Evolutionary conservation across 2,329 filamentous ascomycete genomes (phyloP), one percentile per base, ranked within the genome.

Genomic region (Cadophora malorum): DNA sequence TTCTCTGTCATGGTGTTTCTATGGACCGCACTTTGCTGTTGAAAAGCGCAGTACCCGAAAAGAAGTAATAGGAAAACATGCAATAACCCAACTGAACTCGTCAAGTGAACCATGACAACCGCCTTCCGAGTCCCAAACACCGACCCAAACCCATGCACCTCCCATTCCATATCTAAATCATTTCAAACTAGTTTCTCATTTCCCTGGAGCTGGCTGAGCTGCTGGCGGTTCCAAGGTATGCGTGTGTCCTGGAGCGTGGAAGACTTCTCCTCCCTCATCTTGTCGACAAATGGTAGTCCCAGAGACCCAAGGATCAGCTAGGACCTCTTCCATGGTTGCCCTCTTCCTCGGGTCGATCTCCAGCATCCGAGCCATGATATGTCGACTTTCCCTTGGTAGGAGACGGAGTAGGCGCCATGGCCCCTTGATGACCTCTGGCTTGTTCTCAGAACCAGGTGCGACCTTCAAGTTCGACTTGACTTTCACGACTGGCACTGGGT

Each of bases 331-430:
- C 83, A 99, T 91, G 2, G 87, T 92, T 2, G 94, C 95, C 66
- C 96, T 88, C 72, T 91, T 90, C 76, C 88, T 91, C 0, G 94
- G 93, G 75, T 97, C 89, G 62, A 97, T 85, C 76, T 96, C 93
- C 45, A 99, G 86, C 96, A 99, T 99, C 67, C 92, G 87, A 55
- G 93, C 90, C 65, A 99, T 91, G 70, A 99, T 94, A 77, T 95
- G 90, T 63, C 96, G 86, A 72, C 91, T 96, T 80, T 98, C 96
- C 68, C 95, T 86, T 0, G 96, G 96, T 10, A 99, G 83, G 45
- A 98, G 83, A 52, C 96, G 88, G 35, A 99, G 83, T 53, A 99
- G 86, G 58, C 96, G 88, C 91, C 95, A 97, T 1, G 96, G 96
- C 0, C 96, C 96, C 76, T 94, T 93, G 74, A 99, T 96, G 0